A percentile compares a stretch with the other conserved stretches of the same genome.
phyloP scores from a whole-genome alignment of 2,329 filamentous ascomycete species.

The Aspergillus clavatus region DNA sequence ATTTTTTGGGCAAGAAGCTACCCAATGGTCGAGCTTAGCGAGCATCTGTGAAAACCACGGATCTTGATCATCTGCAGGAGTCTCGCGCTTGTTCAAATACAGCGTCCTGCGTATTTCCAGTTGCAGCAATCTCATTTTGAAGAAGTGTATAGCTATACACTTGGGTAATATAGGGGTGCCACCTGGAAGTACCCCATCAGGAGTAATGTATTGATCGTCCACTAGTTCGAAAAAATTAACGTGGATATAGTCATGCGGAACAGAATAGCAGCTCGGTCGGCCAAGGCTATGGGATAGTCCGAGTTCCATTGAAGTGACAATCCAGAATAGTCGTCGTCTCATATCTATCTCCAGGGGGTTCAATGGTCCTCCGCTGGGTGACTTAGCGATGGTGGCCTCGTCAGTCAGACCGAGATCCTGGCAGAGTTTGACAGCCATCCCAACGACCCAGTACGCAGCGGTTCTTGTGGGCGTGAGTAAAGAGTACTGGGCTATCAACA shows the following conservation, averaged over 20 bases:
- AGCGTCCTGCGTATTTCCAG: slow-evolving; percentile 80
- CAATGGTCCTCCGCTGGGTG: slow-evolving; percentile 54
- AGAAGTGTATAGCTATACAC: slow-evolving; percentile 84
- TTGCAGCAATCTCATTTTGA: slow-evolving; percentile 83
- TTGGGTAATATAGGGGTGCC: slow-evolving; percentile 76
- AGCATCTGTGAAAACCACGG: slow-evolving; percentile 84
- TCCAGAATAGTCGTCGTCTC: slow-evolving; percentile 84
- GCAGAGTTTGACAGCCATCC: slow-evolving; percentile 78
- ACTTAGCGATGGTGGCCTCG: slow-evolving; percentile 75
- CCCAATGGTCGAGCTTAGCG: slow-evolving; percentile 72
- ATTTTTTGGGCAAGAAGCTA: slow-evolving; percentile 67
- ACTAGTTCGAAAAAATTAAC: slow-evolving; percentile 79
- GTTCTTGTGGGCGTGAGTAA: slow-evolving; percentile 86
- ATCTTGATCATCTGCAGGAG: slow-evolving; percentile 73
- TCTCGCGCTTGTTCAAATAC: slow-evolving; percentile 75
- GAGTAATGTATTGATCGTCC: slow-evolving; percentile 77
- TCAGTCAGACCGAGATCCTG: slow-evolving; percentile 84
- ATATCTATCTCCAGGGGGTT: slow-evolving; percentile 80
- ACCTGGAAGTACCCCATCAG: slow-evolving; percentile 64
- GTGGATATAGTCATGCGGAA: slow-evolving; percentile 74
- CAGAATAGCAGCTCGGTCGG: slow-evolving; percentile 78
- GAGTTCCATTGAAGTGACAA: slow-evolving; percentile 80
- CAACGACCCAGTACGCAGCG: slow-evolving; percentile 88
- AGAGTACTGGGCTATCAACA: slow-evolving; percentile 85
- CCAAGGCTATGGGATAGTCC: slow-evolving; percentile 84